Evolutionary conservation across 163 green algal species (phyloP), one percentile per base, ranked within the genome.

Genomic region (Scenedesmus sp.): DNA sequence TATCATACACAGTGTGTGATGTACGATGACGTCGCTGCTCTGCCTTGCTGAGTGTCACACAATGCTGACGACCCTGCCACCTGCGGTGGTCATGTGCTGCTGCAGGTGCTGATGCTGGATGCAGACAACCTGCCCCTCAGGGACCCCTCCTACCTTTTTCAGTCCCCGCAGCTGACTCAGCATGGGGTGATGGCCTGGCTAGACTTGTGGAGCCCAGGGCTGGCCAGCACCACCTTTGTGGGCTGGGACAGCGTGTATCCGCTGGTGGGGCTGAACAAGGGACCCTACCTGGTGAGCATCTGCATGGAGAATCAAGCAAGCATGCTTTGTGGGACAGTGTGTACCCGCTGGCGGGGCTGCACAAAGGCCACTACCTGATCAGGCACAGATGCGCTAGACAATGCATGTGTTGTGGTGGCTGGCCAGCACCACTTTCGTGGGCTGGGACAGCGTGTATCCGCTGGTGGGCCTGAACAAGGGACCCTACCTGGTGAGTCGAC

Each of bases 61-160:
- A 26, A 26, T 6, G 15, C 66, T 34, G 15, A 76, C 66, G 15
- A 26, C 4, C 16, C 13, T 5, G 16, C 59, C 15, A 54, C 74
- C 55, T 56, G 13, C 7, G 55, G 74, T 5, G 6, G 9, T 57
- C 1, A 6, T n/a, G 1, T 91, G 34, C 57, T 70, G 60, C 91
- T 87, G 5, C 90, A 96, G 86, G 93, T 96, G 73, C 89, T 97
- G 89, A 77, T 95, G 60, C 85, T 96, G 77, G 95, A 97, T 90
- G 93, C 90, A 3, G 95, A 97, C 79, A 95, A 89, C 59, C 62
- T 94, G n/a, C 93, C 95, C 9, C 88, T 96, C 46, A 23, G 18
- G 8, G 83, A 95, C 66, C 94, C 94, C 2, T 52, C 70, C 4
- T 5, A 56, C 13, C 91, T 96, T 26, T 96, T 96, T 54, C 73